Conservation (phyloP, 208 protist species). For the Phytomonas serpens region DNA sequence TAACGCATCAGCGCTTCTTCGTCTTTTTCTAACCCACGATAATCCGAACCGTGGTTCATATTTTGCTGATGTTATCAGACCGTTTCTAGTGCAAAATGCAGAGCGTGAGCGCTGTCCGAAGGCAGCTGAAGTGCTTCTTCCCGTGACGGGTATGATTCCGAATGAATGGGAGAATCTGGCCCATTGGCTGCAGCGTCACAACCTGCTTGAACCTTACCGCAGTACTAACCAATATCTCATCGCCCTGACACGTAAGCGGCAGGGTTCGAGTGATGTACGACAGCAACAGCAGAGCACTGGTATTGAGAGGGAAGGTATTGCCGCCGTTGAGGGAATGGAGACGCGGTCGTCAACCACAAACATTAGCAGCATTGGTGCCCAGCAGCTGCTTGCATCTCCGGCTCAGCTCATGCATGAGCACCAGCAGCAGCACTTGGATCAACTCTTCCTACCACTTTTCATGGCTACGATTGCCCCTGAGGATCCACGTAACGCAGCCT, state of each 20-base stretch:
- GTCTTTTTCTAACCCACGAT: conserved; percentile 96
- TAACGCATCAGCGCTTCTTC: conserved; percentile 77
- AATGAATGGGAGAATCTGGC: conserved; percentile 94
- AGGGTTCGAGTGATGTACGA: conserved; percentile 11
- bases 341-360: not conserved
- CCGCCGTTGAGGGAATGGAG: not conserved
- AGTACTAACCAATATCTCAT: conserved; percentile 91
- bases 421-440: conserved; percentile 95
- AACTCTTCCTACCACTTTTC: conserved; percentile 98
- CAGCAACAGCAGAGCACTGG: conserved; percentile 4
- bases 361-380: conserved; percentile 8
- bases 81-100: conserved; percentile 82
- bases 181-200: conserved; percentile 90
- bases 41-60: conserved; percentile 92
- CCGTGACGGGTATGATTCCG: conserved; percentile 55
- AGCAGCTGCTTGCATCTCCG: conserved; percentile 9
- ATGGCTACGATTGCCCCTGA: conserved; percentile 93
- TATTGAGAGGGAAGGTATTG: not conserved
- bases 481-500: conserved; percentile 76
- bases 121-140: conserved; percentile 87
- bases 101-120: conserved; percentile 38
- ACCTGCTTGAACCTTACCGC: conserved; percentile 70
- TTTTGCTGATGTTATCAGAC: conserved; percentile 90
- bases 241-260: conserved; percentile 21
- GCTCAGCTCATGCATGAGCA: conserved; percentile 48